Percentiles rank a stretch among this genome's conserved stretches.
Evolutionary conservation across 495 filamentous ascomycete species (phyloP).

Genomic region (Penicillium silybi): DNA sequence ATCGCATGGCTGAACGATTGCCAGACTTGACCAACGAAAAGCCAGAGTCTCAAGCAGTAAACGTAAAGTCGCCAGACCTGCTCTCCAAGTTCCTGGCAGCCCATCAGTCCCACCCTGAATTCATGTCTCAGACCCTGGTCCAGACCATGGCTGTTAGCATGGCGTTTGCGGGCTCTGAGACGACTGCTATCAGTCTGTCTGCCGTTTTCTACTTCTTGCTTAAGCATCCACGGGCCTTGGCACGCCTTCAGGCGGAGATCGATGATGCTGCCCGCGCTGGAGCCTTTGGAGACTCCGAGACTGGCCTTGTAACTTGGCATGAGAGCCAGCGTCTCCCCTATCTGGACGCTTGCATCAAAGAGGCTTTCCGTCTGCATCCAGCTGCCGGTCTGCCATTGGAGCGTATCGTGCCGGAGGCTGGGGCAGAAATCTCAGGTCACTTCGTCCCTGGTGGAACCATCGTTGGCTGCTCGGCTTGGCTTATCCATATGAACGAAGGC

Average conservation of each 20-base stretch:
- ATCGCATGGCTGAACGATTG: slow-evolving; percentile 46
- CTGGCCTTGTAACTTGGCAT: slow-evolving; percentile 50
- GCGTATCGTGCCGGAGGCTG: slow-evolving; percentile 39
- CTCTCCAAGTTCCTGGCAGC: slow-evolving; percentile 47
- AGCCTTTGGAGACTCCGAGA: slow-evolving; percentile 36
- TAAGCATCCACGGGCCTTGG: slow-evolving; percentile 45
- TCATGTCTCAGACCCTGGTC: slow-evolving; percentile 62
- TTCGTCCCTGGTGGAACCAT: slow-evolving; percentile 59
- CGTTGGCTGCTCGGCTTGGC: slow-evolving; percentile 59
- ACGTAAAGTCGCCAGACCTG: slow-evolving; percentile 30
- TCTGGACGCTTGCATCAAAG: slow-evolving; percentile 64
- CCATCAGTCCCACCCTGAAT: slow-evolving; percentile 47
- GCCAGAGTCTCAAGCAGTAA: slow-evolving; percentile 32
- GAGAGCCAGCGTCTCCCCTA: slow-evolving; percentile 58
- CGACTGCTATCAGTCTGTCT: slow-evolving; percentile 60
- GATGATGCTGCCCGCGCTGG: slow-evolving; percentile 48
- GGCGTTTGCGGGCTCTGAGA: slow-evolving; percentile 53
- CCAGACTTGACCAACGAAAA: slow-evolving; percentile 10
- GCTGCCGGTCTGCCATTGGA: slow-evolving; percentile 54
- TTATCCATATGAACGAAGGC: slow-evolving; percentile 54
- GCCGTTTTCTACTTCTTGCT: slow-evolving; percentile 64
- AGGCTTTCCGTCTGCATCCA: slow-evolving; percentile 62
- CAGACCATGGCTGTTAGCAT: slow-evolving; percentile 63
- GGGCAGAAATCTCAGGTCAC: slow-evolving; percentile 41
- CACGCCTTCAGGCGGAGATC: slow-evolving; percentile 47